Evolutionary conservation across 805 yeast species (phyloP).

Genomic region (Candida lessepsii): DNA sequence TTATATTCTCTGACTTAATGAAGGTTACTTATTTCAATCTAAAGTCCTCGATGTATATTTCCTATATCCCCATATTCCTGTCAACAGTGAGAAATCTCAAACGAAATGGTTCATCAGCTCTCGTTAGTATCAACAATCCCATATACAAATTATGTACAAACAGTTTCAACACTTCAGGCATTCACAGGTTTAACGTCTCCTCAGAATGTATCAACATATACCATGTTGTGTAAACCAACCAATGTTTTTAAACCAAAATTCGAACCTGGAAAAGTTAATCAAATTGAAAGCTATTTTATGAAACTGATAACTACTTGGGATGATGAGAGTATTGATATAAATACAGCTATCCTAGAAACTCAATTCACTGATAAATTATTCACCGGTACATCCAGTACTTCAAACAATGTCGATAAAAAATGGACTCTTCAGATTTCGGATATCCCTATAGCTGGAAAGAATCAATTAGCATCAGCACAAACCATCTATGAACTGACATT

Average conservation of each 20-base stretch:
- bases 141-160: slow-evolving; percentile 38
- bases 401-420: slow-evolving; percentile 17
- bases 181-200: slow-evolving; percentile 50
- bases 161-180: slow-evolving; percentile 49
- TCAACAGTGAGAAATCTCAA: too few relatives aligned
- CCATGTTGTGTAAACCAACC: slow-evolving; percentile 49
- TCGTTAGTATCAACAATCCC: slow-evolving; percentile 47
- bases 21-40: too few relatives aligned
- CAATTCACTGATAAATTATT: slow-evolving; percentile 31
- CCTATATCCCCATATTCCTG: too few relatives aligned
- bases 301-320: slow-evolving; percentile 51
- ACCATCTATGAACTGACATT: slow-evolving; percentile 62
- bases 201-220: slow-evolving; percentile 45
- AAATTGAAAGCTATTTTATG: slow-evolving; percentile 54
- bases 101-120: slow-evolving; percentile 53
- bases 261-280: slow-evolving; percentile 55
- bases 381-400: slow-evolving; percentile 12
- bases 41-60: too few relatives aligned
- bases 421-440: slow-evolving; percentile 71
- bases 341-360: slow-evolving; percentile 24
- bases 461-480: slow-evolving; percentile 59
- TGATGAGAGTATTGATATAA: slow-evolving; percentile 22
- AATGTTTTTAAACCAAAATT: slow-evolving; percentile 52
- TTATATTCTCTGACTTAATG: too few relatives aligned
- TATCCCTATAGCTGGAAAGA: slow-evolving; percentile 73